Evolutionary conservation across 768 basidiomycete genomes (phyloP).

Genomic region (Russula earlei): DNA sequence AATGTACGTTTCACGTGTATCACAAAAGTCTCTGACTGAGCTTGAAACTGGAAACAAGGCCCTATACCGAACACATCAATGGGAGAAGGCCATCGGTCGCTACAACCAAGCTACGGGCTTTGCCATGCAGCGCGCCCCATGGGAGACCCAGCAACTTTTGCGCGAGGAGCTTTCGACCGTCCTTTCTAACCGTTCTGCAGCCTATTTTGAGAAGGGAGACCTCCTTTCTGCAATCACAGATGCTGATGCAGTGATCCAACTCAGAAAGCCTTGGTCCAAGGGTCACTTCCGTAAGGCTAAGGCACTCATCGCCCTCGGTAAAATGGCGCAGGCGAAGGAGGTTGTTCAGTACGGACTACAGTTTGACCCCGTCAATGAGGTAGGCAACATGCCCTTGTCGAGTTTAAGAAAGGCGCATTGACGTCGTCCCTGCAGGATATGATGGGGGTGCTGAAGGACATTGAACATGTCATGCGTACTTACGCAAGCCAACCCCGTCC

Average conservation of each 20-base stretch:
- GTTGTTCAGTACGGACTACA: constrained; percentile 75
- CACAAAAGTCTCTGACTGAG: constrained; percentile 21
- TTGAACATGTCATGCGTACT: constrained; percentile 13
- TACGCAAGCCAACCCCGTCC: constrained; percentile 6
- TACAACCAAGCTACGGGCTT: constrained; percentile 74
- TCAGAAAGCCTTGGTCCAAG: constrained; percentile 87
- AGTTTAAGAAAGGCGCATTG: neutral
- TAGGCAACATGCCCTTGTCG: constrained; percentile 24
- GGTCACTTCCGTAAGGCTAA: constrained; percentile 93
- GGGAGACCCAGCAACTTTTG: constrained; percentile 76
- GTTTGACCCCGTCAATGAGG: constrained; percentile 65
- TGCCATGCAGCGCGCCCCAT: constrained; percentile 74
- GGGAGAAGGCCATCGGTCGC: constrained; percentile 59
- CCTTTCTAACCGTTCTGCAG: constrained; percentile 86
- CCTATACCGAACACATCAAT: constrained; percentile 68
- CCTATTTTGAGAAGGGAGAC: constrained; percentile 70
- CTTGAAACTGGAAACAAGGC: constrained; percentile 39
- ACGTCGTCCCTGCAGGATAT: constrained; percentile 14
- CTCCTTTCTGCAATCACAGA: constrained; percentile 73
- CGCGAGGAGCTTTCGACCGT: constrained; percentile 88
- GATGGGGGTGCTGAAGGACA: constrained; percentile 16
- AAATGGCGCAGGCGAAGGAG: constrained; percentile 67
- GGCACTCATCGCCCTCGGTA: constrained; percentile 66
- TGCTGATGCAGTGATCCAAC: constrained; percentile 79
- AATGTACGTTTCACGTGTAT: constrained; percentile 51